Conservation (phyloP, 768 basidiomycete species). For the Xerocomellus chrysenteron region DNA sequence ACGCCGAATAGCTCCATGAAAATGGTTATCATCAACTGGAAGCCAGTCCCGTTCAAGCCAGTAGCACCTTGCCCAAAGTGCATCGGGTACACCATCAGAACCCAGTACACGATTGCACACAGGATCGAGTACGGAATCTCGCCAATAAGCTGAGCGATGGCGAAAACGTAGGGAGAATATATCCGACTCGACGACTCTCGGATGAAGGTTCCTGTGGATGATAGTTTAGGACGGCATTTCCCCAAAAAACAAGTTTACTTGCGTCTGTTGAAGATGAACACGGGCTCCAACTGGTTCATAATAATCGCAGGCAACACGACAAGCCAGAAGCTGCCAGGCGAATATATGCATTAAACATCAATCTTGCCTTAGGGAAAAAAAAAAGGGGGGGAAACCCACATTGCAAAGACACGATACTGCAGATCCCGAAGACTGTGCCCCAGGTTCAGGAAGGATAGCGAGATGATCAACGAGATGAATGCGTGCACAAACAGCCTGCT, state of each 20-base stretch:
- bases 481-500: constrained; percentile 76
- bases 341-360: not conserved
- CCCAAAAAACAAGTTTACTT: constrained; percentile 29
- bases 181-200: constrained; percentile 79
- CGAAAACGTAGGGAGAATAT: constrained; percentile 84
- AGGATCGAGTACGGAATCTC: constrained; percentile 77
- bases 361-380: not conserved
- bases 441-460: constrained; percentile 77
- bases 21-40: constrained; percentile 67
- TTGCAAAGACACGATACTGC: constrained; percentile 78
- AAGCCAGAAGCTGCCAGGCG: constrained; percentile 55
- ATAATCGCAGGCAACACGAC: constrained; percentile 70
- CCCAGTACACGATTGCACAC: constrained; percentile 76
- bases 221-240: not conserved
- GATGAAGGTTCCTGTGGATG: constrained; percentile 37
- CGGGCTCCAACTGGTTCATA: constrained; percentile 68
- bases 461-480: constrained; percentile 68
- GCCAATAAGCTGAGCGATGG: constrained; percentile 75
- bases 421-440: constrained; percentile 63
- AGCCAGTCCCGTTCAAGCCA: constrained; percentile 63
- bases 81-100: constrained; percentile 69
- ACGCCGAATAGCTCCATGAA: constrained; percentile 76
- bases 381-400: constrained; percentile 48
- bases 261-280: constrained; percentile 74
- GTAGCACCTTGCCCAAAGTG: constrained; percentile 63